Evolutionary conservation across 208 protist species (phyloP).

Genomic region (Trypanosoma brucei): DNA sequence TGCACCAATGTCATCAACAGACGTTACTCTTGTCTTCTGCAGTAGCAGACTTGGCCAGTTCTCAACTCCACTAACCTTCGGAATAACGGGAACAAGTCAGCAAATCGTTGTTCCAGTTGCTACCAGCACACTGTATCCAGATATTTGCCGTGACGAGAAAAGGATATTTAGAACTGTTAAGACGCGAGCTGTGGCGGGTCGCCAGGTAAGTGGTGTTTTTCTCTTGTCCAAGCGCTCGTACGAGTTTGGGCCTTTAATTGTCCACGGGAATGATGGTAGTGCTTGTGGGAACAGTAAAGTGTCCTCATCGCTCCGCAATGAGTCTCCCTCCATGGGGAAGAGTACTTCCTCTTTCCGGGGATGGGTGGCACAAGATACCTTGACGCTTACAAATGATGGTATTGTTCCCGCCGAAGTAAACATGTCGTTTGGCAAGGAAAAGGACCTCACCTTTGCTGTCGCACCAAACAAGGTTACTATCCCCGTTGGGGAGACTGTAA

Average conservation of each 20-base stretch:
- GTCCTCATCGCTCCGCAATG: constrained; percentile 16
- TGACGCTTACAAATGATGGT: constrained; percentile 90
- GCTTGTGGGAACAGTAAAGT: constrained; percentile 21
- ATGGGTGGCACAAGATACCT: constrained; percentile 31
- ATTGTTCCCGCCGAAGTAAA: constrained; percentile 68
- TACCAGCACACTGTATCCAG: constrained; percentile 62
- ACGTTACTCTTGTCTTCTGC: constrained; percentile 81
- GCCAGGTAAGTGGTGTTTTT: constrained; percentile 56
- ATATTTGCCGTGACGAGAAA: constrained; percentile 82
- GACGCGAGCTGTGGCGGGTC: constrained; percentile 23
- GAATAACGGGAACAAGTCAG: constrained; percentile 73
- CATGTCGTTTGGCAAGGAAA: constrained; percentile 75
- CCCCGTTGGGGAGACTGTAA: constrained; percentile 63
- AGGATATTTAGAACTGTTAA: constrained; percentile 74
- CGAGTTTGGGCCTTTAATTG: constrained; percentile 94
- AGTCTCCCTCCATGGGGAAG: neutral
- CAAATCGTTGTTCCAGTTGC: constrained; percentile 42
- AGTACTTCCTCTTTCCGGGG: neutral
- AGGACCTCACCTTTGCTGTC: constrained; percentile 81
- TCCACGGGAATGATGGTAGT: constrained; percentile 31
- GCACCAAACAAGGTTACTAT: constrained; percentile 70
- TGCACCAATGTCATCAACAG: constrained; percentile 49
- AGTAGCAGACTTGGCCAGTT: constrained; percentile 43
- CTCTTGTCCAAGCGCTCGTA: constrained; percentile 66
- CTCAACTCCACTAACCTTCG: constrained; percentile 56